Base-by-base conservation (phyloP, 306 rosid species). In the Vigna radiata region DNA sequence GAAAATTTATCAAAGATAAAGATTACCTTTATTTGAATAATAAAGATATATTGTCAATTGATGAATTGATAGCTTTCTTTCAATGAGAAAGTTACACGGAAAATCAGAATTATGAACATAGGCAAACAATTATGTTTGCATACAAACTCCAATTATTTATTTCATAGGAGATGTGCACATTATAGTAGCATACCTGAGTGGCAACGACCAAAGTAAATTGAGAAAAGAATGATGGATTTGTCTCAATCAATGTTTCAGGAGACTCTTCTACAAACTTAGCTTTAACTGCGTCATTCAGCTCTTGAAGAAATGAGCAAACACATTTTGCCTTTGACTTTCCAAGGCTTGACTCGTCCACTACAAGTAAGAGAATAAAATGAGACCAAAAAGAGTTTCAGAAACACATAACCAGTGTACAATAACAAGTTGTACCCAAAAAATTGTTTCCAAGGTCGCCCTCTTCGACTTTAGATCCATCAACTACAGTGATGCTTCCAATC, bases 311-410 rank as follows among this genome's bases (percentile, higher is more conserved):
- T 61, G 97, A 90, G 77, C 97, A 90, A 11, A 88, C 99, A 81
- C 92, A 86, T 83, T 92, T 92, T 25, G 97, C 99, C 89, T 89
- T 95, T 3, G 99, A 91, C 77, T 92, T 91, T 75, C 99, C 99
- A 54, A 95, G 78, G 80, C 91, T 82, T 39, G 94, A 84, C 58
- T 92, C 91, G 67, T 95, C 99, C 76, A 95, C 97, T 93, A 77
- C 43, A 65, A 74, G 61, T 55, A 77, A 12, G 16, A 60, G 41
- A 72, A 19, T 53, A 61, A 21, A 67, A 60, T 77, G 46, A 84
- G 62, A 27, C 68, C 43, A 25, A 69, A 75, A 29, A n/a, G n/a
- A 46, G 65, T 72, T 15, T 43, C 18, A 5, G 14, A 64, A 41
- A 27, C 11, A 12, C 27, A 36, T 47, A 72, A 66, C 16, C 44